Conservation (phyloP, 306 rosid species). For the Mimosa bimucronata region DNA sequence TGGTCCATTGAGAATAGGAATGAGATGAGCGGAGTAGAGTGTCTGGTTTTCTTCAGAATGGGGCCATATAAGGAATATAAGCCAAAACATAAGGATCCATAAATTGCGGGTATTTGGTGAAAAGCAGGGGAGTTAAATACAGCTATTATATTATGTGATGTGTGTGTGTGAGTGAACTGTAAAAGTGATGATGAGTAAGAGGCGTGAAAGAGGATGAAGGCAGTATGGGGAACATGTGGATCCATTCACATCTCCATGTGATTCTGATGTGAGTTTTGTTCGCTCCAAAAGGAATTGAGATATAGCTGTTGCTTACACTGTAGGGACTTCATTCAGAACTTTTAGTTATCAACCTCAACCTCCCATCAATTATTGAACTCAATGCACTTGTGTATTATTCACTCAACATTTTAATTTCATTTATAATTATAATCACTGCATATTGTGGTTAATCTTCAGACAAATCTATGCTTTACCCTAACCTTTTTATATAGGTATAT, state of each 20-base stretch:
- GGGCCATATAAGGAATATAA: slow-evolving; percentile 29
- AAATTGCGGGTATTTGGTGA: slow-evolving; percentile 8
- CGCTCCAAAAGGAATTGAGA: slow-evolving; percentile 21
- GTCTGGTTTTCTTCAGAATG: slow-evolving; percentile 22
- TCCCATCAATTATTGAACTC: background rate
- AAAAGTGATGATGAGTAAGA: slow-evolving; percentile 6
- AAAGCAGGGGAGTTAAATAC: slow-evolving; percentile 5
- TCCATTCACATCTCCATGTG: slow-evolving; percentile 37
- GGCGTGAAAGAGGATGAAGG: slow-evolving; percentile 35
- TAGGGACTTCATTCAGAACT: background rate
- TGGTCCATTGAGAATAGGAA: slow-evolving; percentile 20
- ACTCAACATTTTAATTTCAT: background rate
- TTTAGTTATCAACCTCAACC: background rate
- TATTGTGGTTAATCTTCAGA: background rate
- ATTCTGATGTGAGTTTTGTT: slow-evolving; percentile 29
- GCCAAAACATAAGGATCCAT: slow-evolving; percentile 40
- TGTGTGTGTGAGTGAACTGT: background rate
- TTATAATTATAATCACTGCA: background rate
- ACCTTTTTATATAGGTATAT: too few species aligned
- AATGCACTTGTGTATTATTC: background rate
- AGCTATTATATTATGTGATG: background rate
- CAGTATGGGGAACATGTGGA: slow-evolving; percentile 41
- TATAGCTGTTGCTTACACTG: background rate
- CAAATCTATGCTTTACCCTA: background rate
- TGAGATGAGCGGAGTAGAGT: slow-evolving; percentile 11